A percentile compares a stretch with the other conserved stretches of the same genome.
These are phyloP conservation scores for Paramyrothecium sp. DNA, from an alignment of 2,329 filamentous ascomycete species.

Conservation along the genomic window DNA sequence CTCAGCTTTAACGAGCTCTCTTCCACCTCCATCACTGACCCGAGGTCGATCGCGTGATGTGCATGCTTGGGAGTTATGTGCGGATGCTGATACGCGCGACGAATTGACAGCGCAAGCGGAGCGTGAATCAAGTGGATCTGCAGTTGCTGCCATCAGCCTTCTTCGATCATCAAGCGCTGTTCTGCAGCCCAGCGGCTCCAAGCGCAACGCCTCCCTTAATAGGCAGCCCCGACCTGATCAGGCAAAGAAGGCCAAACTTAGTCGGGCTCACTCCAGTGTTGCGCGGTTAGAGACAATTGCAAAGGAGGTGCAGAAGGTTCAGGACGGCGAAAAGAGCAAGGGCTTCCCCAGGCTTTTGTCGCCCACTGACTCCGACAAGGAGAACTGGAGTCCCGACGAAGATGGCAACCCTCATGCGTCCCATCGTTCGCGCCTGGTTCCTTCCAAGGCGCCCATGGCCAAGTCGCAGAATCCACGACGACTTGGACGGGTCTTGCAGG, in stretches of 20 bases:
- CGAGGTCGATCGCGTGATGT: constrained; percentile 83
- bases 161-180: constrained; percentile 65
- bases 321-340: constrained; percentile 30
- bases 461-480: constrained; percentile 37
- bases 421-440: constrained; percentile 32
- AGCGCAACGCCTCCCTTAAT: constrained; percentile 57
- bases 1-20: constrained; percentile 48
- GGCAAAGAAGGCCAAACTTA: constrained; percentile 62
- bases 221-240: constrained; percentile 28
- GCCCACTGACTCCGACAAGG: constrained; percentile 79
- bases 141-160: constrained; percentile 77
- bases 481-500: constrained; percentile 37
- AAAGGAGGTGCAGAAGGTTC: constrained; percentile 14
- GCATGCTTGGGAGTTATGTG: constrained; percentile 88
- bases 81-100: constrained; percentile 75
- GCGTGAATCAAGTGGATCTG: constrained; percentile 76
- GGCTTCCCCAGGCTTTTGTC: constrained; percentile 34
- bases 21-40: constrained; percentile 50
- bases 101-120: constrained; percentile 79
- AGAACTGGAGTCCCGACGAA: constrained; percentile 73
- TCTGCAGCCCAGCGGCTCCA: constrained; percentile 57
- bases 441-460: constrained; percentile 22
- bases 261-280: constrained; percentile 59
- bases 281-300: constrained; percentile 54
- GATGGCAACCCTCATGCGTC: constrained; percentile 36